Base-by-base conservation (phyloP, 129 eudicot genomes). In the Artemisia argyi region DNA sequence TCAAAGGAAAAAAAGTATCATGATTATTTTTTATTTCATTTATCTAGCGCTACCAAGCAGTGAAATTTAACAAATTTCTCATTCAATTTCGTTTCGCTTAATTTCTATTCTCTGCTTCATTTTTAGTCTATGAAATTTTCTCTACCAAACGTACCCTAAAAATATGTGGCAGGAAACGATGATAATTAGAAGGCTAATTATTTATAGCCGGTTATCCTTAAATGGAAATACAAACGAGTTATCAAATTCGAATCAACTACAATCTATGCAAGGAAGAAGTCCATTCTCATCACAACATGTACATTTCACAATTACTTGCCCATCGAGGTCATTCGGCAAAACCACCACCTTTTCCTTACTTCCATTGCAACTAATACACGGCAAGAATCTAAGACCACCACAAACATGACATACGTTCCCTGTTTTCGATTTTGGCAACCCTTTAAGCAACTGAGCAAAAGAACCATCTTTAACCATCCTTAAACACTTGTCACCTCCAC, bases 221-320 rank as follows among this genome's bases (percentile, higher is more conserved):
- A 24, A 0, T 1, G 26, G 26, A 24, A 24, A 3, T 30, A 30
- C 3, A 30, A 30, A 30, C 35, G 5, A 30, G 35, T 30, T 30
- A 30, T 30, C 5, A 30, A 30, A 30, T 30, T 30, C 35, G 0
- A 24, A 69, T 90, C 96, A 92, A 73, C 85, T 78, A 72, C 97
- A 92, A 72, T 86, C 71, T 30, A 94, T 93, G 67, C 97, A 92
- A 42, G 80, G 83, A 72, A 83, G 83, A 73, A 92, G 82, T 0
- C 96, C 98, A 89, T 89, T 92, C 83, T 92, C 98, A 78, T 89
- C 89, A 77, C 98, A 92, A 48, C 87, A 89, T 5, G 79, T 39
- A 67, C 98, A 92, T 44, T 83, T 81, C 22, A 75, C 86, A 57
- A 73, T 81, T 35, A 63, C 83, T 35, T 62, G 81, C 14, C 56